phyloP scores from a whole-genome alignment of 2,329 filamentous ascomycete species.

The Penicillium sp. region DNA sequence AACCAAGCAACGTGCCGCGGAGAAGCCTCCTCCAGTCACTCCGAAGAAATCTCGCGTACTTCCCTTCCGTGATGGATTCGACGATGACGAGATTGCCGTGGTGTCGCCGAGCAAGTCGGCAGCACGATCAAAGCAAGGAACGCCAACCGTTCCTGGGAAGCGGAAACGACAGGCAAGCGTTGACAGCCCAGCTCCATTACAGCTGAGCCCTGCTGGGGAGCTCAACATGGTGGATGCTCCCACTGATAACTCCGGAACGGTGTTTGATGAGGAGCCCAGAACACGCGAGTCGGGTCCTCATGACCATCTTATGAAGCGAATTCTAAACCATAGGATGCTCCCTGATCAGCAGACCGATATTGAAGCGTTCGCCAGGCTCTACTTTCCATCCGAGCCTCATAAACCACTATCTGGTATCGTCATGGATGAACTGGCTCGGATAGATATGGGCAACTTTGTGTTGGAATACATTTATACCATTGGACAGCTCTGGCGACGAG shows the following conservation, averaged over 20 bases:
- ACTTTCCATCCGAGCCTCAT: conserved; percentile 59
- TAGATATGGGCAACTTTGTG: conserved; percentile 54
- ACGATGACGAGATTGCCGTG: conserved; percentile 64
- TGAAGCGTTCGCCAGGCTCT: conserved; percentile 59
- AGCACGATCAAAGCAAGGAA: conserved; percentile 56
- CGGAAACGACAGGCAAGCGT: conserved; percentile 60
- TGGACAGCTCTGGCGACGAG: conserved; percentile 61
- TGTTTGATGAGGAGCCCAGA: conserved; percentile 36
- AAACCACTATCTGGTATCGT: conserved; percentile 60
- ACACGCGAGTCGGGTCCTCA: conserved; percentile 14
- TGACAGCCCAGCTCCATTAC: conserved; percentile 59
- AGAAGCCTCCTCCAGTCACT: conserved; percentile 53
- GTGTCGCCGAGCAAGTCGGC: conserved; percentile 61
- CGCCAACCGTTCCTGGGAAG: conserved; percentile 63
- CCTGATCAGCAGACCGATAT: conserved; percentile 58
- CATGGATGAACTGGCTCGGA: conserved; percentile 56
- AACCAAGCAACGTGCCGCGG: conserved; percentile 43
- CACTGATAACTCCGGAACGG: conserved; percentile 32
- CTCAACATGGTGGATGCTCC: conserved; percentile 36
- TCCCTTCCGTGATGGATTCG: conserved; percentile 66
- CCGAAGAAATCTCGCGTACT: conserved; percentile 57
- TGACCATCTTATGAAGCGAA: conserved; percentile 56
- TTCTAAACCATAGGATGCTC: conserved; percentile 62
- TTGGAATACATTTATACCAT: conserved; percentile 58
- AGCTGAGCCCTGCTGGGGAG: conserved; percentile 44